Evolutionary conservation across 78 protist genomes (phyloP), one percentile per base, ranked within the genome.

Genomic region (Dictyostelium purpureum): DNA sequence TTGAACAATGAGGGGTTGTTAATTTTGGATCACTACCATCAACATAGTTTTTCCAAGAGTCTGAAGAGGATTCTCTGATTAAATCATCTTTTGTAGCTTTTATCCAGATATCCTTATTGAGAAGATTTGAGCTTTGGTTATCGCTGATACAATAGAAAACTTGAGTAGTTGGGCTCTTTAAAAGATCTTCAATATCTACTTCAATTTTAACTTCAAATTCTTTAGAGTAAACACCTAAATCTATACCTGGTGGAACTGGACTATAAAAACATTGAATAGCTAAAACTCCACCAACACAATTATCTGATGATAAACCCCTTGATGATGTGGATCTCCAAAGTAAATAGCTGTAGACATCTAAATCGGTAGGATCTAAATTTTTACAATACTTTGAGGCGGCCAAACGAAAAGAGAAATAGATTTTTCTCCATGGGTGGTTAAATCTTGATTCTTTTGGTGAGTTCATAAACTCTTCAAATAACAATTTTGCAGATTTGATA

Each of bases 371-470:
- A 14, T 33, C 42, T 0, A 38, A 42, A 6, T 33, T n/a, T 16
- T 42, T 45, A 11, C 31, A 18, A n/a, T 38, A 40, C 18, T 43
- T 42, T 7, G 76, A 40, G 10, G 92, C 73, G 18, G 66, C 52
- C 16, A 40, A n/a, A 11, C 42, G 43, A 14, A 59, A 85, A 18
- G 59, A 7, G 47, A 73, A 85, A 51, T 21, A 85, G 21, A 85
- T 16, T 33, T 73, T 57, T 85, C 92, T 85, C 92, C 92, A 85
- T 33, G 80, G 83, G 61, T 85, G 92, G 31, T 85, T 70, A 45
- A 85, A 85, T 59, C 92, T 38, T 59, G 35, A 40, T 12, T 18
- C 11, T 9, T 45, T 51, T 10, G 57, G 63, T 4, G n/a, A 18
- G 2, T 71, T 70, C 0, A 74, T 85, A 47, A 12, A 85, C 33